A percentile compares a stretch with the other conserved stretches of the same genome.
phyloP scores from a whole-genome alignment of 2,329 filamentous ascomycete species.

The Zymoseptoria tritici region DNA sequence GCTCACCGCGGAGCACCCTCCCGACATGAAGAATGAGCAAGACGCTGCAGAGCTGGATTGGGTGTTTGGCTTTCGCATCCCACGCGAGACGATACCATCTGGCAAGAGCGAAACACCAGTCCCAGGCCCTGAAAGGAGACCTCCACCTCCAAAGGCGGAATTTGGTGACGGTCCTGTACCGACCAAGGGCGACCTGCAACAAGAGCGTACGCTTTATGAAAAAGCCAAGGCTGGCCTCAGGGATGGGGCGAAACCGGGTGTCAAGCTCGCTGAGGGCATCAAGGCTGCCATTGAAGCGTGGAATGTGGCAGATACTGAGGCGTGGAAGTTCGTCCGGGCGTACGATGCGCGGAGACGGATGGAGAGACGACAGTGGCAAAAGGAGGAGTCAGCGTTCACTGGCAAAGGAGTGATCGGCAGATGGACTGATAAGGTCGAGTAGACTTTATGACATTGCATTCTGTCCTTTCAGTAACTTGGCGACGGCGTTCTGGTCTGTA shows the following conservation, averaged over 20 bases:
- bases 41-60: conserved; percentile 60
- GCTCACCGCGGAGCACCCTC: conserved; percentile 63
- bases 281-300: conserved; percentile 43
- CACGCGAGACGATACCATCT: conserved; percentile 47
- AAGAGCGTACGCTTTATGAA: conserved; percentile 51
- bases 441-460: neutral
- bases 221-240: conserved; percentile 19
- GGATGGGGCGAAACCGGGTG: conserved; percentile 6
- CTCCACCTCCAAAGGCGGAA: conserved; percentile 39
- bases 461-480: neutral
- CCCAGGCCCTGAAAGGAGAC: conserved; percentile 50
- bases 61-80: conserved; percentile 80
- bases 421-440: conserved; percentile 26
- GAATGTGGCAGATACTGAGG: conserved; percentile 64
- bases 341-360: conserved; percentile 56
- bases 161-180: conserved; percentile 46
- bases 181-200: conserved; percentile 45
- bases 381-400: conserved; percentile 58
- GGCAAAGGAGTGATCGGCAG: conserved; percentile 43
- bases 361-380: conserved; percentile 62
- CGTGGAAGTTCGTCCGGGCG: conserved; percentile 67
- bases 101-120: conserved; percentile 52
- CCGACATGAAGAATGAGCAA: conserved; percentile 30
- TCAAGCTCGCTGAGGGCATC: conserved; percentile 20
- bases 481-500: neutral